These are phyloP conservation scores for Trichothecium sympodiale DNA, from an alignment of 2,329 filamentous ascomycete genomes.

Conservation along the genomic window DNA sequence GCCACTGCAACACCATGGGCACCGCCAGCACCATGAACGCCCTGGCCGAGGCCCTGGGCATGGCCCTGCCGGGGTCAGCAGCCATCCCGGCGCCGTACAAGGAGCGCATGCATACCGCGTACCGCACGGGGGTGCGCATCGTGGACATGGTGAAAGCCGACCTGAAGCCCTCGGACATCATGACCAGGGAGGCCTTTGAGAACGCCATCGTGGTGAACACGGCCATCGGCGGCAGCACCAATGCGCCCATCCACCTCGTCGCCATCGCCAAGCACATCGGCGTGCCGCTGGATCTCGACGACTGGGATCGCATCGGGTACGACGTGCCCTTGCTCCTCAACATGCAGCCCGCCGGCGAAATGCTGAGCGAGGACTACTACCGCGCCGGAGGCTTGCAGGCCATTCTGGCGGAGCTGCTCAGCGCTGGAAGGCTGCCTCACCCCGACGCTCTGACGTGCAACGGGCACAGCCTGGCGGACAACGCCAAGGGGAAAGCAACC, in stretches of 20 bases:
- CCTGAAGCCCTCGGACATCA: slow-evolving; percentile 39
- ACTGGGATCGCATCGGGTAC: slow-evolving; percentile 41
- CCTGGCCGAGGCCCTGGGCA: slow-evolving; percentile 38
- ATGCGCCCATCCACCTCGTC: slow-evolving; percentile 45
- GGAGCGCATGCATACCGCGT: slow-evolving; percentile 34
- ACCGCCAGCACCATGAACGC: slow-evolving; percentile 43
- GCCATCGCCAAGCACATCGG: slow-evolving; percentile 44
- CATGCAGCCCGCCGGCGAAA: slow-evolving; percentile 42
- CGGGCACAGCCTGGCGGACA: slow-evolving; percentile 30
- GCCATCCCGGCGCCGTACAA: slow-evolving; percentile 40
- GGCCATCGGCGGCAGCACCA: slow-evolving; percentile 45
- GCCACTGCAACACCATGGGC: slow-evolving; percentile 43
- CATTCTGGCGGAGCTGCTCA: slow-evolving; percentile 40
- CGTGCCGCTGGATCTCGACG: slow-evolving; percentile 35
- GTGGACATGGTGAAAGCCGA: slow-evolving; percentile 38
- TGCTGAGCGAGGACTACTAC: slow-evolving; percentile 41
- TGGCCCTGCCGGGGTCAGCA: slow-evolving; percentile 38
- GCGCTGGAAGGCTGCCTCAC: slow-evolving; percentile 33
- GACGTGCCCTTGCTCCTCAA: slow-evolving; percentile 39
- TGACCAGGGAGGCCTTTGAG: slow-evolving; percentile 43
- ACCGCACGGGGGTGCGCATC: slow-evolving; percentile 34
- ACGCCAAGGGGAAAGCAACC: slow-evolving; percentile 29
- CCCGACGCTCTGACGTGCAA: slow-evolving; percentile 31
- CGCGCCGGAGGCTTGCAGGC: slow-evolving; percentile 41
- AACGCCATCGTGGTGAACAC: slow-evolving; percentile 44